A percentile compares a stretch with the other conserved stretches of the same genome.
Evolutionary conservation across 2,329 filamentous ascomycete species (phyloP).

Genomic region (Aspergillus cejpii): DNA sequence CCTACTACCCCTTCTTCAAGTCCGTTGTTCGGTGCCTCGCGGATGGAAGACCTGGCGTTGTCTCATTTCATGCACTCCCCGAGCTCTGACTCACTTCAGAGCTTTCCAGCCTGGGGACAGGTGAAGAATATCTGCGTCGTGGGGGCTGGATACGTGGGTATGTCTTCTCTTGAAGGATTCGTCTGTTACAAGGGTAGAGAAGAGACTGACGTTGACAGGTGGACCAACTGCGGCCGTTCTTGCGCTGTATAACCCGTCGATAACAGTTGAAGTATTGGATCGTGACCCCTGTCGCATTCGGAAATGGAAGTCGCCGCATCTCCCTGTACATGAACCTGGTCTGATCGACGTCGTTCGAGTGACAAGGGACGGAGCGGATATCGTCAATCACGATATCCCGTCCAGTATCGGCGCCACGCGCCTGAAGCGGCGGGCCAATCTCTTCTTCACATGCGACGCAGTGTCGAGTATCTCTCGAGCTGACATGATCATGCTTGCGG

Average conservation of each 20-base stretch:
- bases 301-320: constrained; percentile 65
- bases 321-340: constrained; percentile 71
- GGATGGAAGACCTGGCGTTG: constrained; percentile 18
- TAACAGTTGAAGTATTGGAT: constrained; percentile 70
- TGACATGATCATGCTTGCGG: constrained; percentile 67
- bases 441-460: constrained; percentile 67
- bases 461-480: constrained; percentile 57
- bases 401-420: constrained; percentile 23
- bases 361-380: constrained; percentile 32
- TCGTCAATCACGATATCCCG: background rate
- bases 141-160: constrained; percentile 70
- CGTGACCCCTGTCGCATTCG: constrained; percentile 58
- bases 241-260: constrained; percentile 63
- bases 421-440: constrained; percentile 53
- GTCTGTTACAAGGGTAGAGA: background rate
- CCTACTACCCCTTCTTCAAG: constrained; percentile 26
- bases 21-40: constrained; percentile 22
- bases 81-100: constrained; percentile 2
- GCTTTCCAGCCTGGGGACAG: constrained; percentile 5
- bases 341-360: constrained; percentile 60
- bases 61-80: constrained; percentile 10
- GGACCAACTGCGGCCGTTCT: constrained; percentile 70
- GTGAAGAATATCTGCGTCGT: constrained; percentile 59
- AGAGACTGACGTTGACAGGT: constrained; percentile 40
- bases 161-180: constrained; percentile 26